Percentiles rank a stretch among this genome's conserved stretches.
Evolutionary conservation across 192 early-diverging fungal genomes (phyloP).

Genomic region (Coemansia sp.): DNA sequence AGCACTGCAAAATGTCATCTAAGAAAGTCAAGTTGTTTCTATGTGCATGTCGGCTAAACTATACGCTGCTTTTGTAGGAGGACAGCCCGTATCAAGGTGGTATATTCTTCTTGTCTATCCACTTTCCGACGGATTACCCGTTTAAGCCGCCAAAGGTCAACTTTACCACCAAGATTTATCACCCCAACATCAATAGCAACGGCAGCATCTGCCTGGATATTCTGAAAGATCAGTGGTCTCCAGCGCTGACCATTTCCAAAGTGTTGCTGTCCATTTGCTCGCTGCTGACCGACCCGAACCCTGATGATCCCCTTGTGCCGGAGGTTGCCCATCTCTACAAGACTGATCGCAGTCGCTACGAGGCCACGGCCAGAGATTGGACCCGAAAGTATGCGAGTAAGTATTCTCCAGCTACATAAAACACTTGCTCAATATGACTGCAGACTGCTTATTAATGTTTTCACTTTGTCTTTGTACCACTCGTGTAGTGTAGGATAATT

Average conservation of each 20-base stretch:
- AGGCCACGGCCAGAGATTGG: constrained; percentile 90
- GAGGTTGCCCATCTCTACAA: constrained; percentile 99
- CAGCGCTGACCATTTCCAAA: constrained; percentile 97
- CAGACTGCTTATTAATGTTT: too few relatives aligned
- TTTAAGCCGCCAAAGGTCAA: constrained; percentile 98
- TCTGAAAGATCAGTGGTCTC: constrained; percentile 97
- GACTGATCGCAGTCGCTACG: constrained; percentile 86
- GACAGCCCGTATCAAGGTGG: constrained; percentile 93
- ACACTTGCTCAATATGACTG: not conserved
- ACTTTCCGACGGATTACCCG: constrained; percentile 97
- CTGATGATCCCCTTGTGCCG: constrained; percentile 95
- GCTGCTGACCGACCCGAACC: constrained; percentile 97
- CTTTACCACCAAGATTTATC: constrained; percentile 97
- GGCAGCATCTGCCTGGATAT: constrained; percentile 98
- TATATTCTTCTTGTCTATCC: constrained; percentile 96
- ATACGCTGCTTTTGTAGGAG: constrained; percentile 50
- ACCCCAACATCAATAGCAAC: constrained; percentile 99
- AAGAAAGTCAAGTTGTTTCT: not conserved
- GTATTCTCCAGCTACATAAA: constrained; percentile 6
- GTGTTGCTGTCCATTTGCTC: constrained; percentile 98
- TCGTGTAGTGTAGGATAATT: not conserved
- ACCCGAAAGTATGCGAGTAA: constrained; percentile 83
- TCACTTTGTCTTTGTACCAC: not conserved
- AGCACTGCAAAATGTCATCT: too few relatives aligned
- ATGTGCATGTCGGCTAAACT: not conserved